phyloP scores from a whole-genome alignment of 2,329 filamentous ascomycete species.

The Trichoderma simmonsii region DNA sequence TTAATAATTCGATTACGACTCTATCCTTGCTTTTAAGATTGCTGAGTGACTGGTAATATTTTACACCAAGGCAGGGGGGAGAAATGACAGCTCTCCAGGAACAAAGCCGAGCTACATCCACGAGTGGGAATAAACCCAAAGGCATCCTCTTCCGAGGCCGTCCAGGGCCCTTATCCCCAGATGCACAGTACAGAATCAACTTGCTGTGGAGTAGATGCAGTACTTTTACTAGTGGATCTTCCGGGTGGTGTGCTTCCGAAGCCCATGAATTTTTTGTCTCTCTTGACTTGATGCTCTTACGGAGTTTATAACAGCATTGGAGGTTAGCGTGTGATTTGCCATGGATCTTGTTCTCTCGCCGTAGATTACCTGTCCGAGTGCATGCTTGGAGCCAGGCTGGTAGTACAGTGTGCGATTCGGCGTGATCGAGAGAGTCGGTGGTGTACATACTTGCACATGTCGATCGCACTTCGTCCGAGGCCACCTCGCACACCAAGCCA shows the following conservation, averaged over 20 bases:
- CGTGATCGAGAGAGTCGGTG: neutral
- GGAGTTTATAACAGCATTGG: neutral
- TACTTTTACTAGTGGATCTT: constrained; percentile 6
- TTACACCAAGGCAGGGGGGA: neutral
- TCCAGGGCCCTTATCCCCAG: constrained; percentile 2
- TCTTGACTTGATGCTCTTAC: neutral
- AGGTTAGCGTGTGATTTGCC: neutral
- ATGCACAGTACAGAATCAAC: neutral
- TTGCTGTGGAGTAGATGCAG: neutral
- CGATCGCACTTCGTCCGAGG: neutral
- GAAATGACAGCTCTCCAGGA: constrained; percentile 10
- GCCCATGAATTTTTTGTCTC: constrained; percentile 12
- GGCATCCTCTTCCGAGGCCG: neutral
- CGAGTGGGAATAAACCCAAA: constrained; percentile 5
- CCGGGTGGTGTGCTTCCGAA: constrained; percentile 15
- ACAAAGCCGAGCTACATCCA: constrained; percentile 3
- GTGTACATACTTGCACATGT: neutral
- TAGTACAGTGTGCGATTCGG: neutral
- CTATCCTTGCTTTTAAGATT: constrained; percentile 6
- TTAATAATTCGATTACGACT: neutral
- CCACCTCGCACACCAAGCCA: neutral
- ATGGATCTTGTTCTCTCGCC: neutral
- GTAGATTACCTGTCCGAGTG: neutral
- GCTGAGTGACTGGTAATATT: constrained; percentile 6
- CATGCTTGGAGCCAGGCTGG: neutral